A percentile compares a stretch with the other conserved stretches of the same genome.
These are phyloP conservation scores for Emmonsia crescens DNA, from an alignment of 2,329 filamentous ascomycete species.

Conservation along the genomic window DNA sequence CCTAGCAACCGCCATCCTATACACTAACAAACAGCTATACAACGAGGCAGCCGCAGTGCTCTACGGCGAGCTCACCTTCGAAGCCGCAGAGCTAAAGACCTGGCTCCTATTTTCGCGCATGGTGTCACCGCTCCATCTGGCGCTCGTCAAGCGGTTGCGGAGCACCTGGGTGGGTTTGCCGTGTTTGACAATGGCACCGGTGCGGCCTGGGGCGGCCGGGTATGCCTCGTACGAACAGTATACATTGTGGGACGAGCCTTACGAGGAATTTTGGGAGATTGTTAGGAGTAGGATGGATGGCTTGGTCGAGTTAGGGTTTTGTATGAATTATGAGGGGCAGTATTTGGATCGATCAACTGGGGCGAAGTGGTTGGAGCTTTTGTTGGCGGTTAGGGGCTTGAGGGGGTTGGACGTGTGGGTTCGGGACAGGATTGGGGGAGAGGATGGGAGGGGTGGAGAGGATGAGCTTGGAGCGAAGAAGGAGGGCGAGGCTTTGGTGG, in stretches of 20 bases:
- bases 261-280: slow-evolving; percentile 7
- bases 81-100: slow-evolving; percentile 28
- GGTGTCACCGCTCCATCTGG: slow-evolving; percentile 15
- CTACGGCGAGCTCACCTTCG: slow-evolving; percentile 23
- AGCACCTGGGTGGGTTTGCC: slow-evolving; percentile 5
- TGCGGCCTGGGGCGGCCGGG: background rate
- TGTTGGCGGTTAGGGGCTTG: slow-evolving; percentile 7
- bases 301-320: slow-evolving; percentile 6
- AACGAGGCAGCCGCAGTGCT: slow-evolving; percentile 22
- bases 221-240: slow-evolving; percentile 9
- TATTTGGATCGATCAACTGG: slow-evolving; percentile 6
- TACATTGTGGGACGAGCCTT: slow-evolving; percentile 6
- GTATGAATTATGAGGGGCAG: slow-evolving; percentile 8
- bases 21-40: slow-evolving; percentile 26
- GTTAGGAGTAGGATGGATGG: slow-evolving; percentile 4
- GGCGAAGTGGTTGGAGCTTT: slow-evolving; percentile 6
- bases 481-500: slow-evolving; percentile 2
- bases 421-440: slow-evolving; percentile 1
- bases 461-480: background rate
- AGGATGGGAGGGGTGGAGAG: background rate
- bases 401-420: slow-evolving; percentile 4
- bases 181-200: slow-evolving; percentile 5
- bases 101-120: slow-evolving; percentile 24
- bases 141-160: slow-evolving; percentile 5
- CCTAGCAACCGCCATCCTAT: slow-evolving; percentile 17